Evolutionary conservation across 805 yeast genomes (phyloP).

Genomic region (Pichia nanzhaoensis): DNA sequence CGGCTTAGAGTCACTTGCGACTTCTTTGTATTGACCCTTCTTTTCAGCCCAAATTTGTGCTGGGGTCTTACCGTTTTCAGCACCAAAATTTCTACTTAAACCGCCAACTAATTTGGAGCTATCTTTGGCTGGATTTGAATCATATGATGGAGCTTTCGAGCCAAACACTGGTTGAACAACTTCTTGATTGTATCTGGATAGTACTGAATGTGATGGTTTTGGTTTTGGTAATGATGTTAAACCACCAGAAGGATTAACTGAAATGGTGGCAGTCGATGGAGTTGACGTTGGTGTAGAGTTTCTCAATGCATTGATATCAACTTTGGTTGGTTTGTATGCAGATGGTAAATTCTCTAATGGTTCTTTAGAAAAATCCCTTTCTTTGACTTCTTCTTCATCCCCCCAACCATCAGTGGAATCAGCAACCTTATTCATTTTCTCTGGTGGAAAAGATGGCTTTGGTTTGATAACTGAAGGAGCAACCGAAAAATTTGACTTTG

Average conservation of each 20-base stretch:
- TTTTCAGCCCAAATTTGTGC: constrained; percentile 96
- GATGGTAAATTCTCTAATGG: constrained; percentile 51
- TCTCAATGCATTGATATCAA: constrained; percentile 49
- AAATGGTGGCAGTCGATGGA: constrained; percentile 33
- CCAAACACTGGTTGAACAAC: constrained; percentile 32
- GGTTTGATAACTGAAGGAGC: constrained; percentile 16
- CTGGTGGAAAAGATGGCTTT: constrained; percentile 16
- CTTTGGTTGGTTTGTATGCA: constrained; percentile 62
- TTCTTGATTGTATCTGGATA: constrained; percentile 39
- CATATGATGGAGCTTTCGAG: constrained; percentile 27
- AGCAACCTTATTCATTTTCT: background rate
- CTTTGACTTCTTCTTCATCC: constrained; percentile 53
- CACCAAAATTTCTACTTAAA: constrained; percentile 52
- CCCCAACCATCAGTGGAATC: constrained; percentile 60
- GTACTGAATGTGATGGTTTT: constrained; percentile 43
- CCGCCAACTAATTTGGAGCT: constrained; percentile 51
- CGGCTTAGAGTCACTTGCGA: constrained; percentile 28
- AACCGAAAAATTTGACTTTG: constrained; percentile 6
- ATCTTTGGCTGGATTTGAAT: constrained; percentile 28
- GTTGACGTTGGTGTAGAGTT: constrained; percentile 35
- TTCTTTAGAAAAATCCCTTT: constrained; percentile 42
- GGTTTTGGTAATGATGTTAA: constrained; percentile 60
- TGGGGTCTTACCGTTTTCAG: constrained; percentile 78
- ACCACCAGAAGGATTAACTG: constrained; percentile 38
- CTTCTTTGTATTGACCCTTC: constrained; percentile 57